A percentile compares a stretch with the other conserved stretches of the same genome.
phyloP scores from a whole-genome alignment of 2,329 filamentous ascomycete species.

The Sporothrix sp. region DNA sequence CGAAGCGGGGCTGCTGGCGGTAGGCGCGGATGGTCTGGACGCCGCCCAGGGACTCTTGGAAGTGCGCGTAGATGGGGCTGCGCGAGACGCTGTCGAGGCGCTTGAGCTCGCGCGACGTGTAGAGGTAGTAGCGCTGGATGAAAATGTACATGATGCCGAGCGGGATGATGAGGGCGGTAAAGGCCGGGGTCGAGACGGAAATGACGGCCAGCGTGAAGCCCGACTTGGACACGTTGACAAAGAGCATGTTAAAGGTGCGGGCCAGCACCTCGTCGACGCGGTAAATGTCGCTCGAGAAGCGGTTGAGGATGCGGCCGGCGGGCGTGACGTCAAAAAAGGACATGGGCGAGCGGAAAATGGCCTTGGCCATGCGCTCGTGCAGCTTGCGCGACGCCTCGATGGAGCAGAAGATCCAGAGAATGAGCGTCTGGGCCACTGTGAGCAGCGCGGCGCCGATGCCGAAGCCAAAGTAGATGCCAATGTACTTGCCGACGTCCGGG shows the following conservation, averaged over 20 bases:
- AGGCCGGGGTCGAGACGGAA: constrained; percentile 68
- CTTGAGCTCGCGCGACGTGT: constrained; percentile 93
- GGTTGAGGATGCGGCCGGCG: constrained; percentile 88
- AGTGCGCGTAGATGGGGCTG: constrained; percentile 95
- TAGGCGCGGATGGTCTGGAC: constrained; percentile 94
- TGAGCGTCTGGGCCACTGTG: constrained; percentile 83
- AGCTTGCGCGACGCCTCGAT: constrained; percentile 97
- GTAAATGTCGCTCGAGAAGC: constrained; percentile 85
- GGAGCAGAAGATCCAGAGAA: constrained; percentile 98
- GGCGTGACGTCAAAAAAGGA: constrained; percentile 98
- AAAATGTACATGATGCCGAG: constrained; percentile 74
- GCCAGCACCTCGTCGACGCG: constrained; percentile 86
- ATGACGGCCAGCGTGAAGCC: constrained; percentile 83
- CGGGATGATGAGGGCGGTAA: constrained; percentile 71
- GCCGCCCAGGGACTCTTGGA: constrained; percentile 91
- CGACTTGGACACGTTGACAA: constrained; percentile 64
- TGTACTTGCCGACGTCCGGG: constrained; percentile 72
- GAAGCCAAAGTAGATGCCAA: constrained; percentile 92
- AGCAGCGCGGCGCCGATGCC: constrained; percentile 77
- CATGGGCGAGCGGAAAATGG: constrained; percentile 97
- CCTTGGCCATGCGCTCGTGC: constrained; percentile 93
- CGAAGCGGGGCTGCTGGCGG: constrained; percentile 76
- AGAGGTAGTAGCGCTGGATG: constrained; percentile 94
- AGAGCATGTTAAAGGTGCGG: constrained; percentile 95
- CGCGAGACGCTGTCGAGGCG: constrained; percentile 88